Conservation (phyloP, 1,284 basidiomycete genomes). For the Inonotus obliquus region DNA sequence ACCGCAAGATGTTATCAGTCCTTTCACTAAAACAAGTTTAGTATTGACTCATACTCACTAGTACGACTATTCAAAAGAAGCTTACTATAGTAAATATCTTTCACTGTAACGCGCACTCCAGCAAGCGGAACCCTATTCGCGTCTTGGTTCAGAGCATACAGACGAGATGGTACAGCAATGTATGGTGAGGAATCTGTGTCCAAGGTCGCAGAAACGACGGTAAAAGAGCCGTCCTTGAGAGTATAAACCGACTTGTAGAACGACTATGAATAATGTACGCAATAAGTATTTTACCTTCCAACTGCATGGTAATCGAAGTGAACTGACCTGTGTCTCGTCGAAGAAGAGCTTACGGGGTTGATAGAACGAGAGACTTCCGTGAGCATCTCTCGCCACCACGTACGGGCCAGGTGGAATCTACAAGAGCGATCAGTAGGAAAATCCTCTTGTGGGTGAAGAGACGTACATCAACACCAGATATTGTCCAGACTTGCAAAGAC, state of each 20-base stretch:
- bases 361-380: neutral
- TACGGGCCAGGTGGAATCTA: slow-evolving; percentile 13
- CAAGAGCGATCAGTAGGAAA: neutral
- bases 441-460: neutral
- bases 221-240: slow-evolving; percentile 15
- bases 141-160: slow-evolving; percentile 25
- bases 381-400: slow-evolving; percentile 6
- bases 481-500: neutral
- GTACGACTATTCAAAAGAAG: neutral
- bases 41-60: no score
- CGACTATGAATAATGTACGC: neutral
- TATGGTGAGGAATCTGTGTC: slow-evolving; percentile 19
- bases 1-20: slow-evolving; percentile 6
- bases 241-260: slow-evolving; percentile 15
- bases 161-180: slow-evolving; percentile 17
- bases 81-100: slow-evolving; percentile 15
- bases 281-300: neutral
- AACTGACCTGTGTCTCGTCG: slow-evolving; percentile 11
- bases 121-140: slow-evolving; percentile 2
- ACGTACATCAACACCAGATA: neutral
- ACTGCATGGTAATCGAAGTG: neutral
- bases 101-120: slow-evolving; percentile 15
- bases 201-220: slow-evolving; percentile 14
- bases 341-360: slow-evolving; percentile 8
- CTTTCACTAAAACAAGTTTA: slow-evolving; percentile 1